Conservation (phyloP, 2,329 filamentous ascomycete genomes). For the Aspergillus viridinutans region DNA sequence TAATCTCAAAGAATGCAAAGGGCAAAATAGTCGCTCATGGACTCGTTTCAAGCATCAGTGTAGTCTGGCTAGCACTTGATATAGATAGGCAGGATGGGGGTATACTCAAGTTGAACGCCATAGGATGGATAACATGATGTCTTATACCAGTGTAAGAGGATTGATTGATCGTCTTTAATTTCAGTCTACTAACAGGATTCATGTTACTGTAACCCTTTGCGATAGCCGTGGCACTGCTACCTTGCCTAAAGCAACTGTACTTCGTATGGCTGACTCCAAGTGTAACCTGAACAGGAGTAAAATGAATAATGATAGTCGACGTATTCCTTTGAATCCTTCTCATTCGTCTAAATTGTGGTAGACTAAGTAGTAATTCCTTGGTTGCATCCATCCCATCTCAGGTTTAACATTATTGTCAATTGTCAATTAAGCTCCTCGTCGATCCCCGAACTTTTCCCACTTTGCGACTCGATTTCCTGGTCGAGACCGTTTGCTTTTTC, state of each 20-base stretch:
- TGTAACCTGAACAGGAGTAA: no score
- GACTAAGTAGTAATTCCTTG: not conserved
- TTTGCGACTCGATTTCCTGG: not conserved
- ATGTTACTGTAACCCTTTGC: not conserved
- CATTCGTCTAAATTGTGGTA: not conserved
- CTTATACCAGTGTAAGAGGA: not conserved
- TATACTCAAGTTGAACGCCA: not conserved
- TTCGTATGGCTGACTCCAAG: no score
- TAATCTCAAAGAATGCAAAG: not conserved
- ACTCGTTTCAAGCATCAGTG: not conserved
- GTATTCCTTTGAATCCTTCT: no score
- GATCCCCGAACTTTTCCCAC: constrained; percentile 2
- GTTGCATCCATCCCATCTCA: not conserved
- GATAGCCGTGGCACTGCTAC: not conserved
- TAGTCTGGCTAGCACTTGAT: not conserved
- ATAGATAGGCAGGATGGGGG: not conserved
- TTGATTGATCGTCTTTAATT: not conserved
- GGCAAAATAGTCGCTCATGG: no score
- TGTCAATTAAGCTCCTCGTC: constrained; percentile 12
- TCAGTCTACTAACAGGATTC: not conserved
- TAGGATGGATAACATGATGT: not conserved
- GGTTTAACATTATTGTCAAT: not conserved
- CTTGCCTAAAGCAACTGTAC: not conserved
- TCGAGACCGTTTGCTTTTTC: constrained; percentile 2
- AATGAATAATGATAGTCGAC: not conserved